These are phyloP conservation scores for Zymoseptoria passerinii DNA, from an alignment of 2,329 filamentous ascomycete species.

Conservation along the genomic window DNA sequence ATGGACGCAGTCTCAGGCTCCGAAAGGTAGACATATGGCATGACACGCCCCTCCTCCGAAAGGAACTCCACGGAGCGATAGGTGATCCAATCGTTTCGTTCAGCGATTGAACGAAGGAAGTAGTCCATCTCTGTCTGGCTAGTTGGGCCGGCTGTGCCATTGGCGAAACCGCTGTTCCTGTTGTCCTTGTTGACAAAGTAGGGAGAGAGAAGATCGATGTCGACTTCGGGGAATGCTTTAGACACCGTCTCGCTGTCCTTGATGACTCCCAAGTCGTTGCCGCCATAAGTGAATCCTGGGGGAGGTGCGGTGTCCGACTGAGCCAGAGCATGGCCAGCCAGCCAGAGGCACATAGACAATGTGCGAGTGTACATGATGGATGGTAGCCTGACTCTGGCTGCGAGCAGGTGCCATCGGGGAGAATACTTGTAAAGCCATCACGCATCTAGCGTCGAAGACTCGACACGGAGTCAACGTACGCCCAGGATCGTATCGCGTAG, in stretches of 20 bases:
- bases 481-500: neutral
- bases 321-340: neutral
- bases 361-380: neutral
- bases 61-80: slow-evolving; percentile 11
- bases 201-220: slow-evolving; percentile 16
- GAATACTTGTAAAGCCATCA: neutral
- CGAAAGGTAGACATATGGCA: slow-evolving; percentile 9
- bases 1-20: slow-evolving; percentile 1
- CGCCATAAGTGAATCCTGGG: neutral
- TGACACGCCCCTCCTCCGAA: slow-evolving; percentile 13
- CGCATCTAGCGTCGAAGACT: neutral
- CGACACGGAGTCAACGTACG: neutral
- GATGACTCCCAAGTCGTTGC: neutral
- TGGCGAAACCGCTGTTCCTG: slow-evolving; percentile 9
- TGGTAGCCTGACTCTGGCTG: neutral
- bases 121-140: slow-evolving; percentile 13
- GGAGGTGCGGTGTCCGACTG: neutral
- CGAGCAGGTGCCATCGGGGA: neutral
- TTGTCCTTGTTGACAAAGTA: slow-evolving; percentile 15
- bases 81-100: slow-evolving; percentile 14
- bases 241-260: slow-evolving; percentile 7
- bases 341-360: neutral
- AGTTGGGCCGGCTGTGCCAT: slow-evolving; percentile 19
- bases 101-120: slow-evolving; percentile 11
- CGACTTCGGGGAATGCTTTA: slow-evolving; percentile 14